Base-by-base conservation (phyloP, 352 stramenopile species). In the Phytophthora vignae region DNA sequence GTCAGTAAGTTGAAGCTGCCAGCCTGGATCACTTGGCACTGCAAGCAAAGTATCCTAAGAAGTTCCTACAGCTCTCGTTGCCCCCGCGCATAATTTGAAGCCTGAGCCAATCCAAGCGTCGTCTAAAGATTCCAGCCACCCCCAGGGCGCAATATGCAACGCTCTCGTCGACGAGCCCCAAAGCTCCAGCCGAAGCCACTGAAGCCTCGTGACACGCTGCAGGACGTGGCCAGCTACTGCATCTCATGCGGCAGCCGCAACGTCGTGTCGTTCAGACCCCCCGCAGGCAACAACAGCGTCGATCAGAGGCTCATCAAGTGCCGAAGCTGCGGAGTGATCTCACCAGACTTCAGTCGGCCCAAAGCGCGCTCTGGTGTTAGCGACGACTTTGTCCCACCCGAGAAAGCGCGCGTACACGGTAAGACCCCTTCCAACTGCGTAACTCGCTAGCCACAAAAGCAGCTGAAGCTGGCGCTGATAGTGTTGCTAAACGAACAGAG, bases 231-330 rank as follows among this genome's bases (percentile, higher is more conserved):
- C 27, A 83, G 82, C 73, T 84, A 81, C 27, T 92, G 84, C 49
- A 71, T 92, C 31, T 80, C 77, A 22, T 92, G 84, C 33, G 84
- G 82, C 8, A 78, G 74, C 27, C 74, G 72, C 54, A 85, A 85
- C 29, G 55, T 83, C 31, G 54, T 83, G 15, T 49, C 62, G 5
- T 79, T 77, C 56, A 46, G 49, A 53, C 69, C 60, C 40, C 48
- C 21, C 22, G 60, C 33, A 10, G 19, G 33, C 22, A 42, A 6
- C 29, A 63, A 19, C 64, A 31, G 7, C 40, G 60, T 27, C 22
- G 40, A 17, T 46, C 53, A 67, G 29, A 66, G 21, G 29, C 62
- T 81, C 19, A 60, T 90, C 42, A 79, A 85, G 38, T 92, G 84
- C 31, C 81, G 83, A 53, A 68, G 59, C 57, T 92, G 84, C 40